These are phyloP conservation scores for Trichoderma erinaceum DNA, from an alignment of 495 filamentous ascomycete species.

Conservation along the genomic window DNA sequence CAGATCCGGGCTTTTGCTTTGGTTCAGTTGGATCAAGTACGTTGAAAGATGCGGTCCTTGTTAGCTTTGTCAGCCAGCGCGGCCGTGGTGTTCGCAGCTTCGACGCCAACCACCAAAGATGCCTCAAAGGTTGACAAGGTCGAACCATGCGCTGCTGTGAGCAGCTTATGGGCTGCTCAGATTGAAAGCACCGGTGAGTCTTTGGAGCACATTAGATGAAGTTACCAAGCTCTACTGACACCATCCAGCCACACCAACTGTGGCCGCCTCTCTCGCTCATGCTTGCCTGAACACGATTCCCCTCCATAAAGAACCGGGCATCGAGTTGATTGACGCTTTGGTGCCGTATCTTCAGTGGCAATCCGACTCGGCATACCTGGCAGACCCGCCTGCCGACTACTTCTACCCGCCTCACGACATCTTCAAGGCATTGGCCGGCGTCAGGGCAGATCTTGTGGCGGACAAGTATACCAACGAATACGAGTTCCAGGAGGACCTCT, in stretches of 20 bases:
- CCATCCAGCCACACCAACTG: conserved; percentile 27
- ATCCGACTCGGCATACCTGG: conserved; percentile 34
- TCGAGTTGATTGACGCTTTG: conserved; percentile 36
- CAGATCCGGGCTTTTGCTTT: background rate
- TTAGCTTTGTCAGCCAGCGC: background rate
- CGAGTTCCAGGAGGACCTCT: conserved; percentile 34
- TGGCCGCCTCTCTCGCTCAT: conserved; percentile 36
- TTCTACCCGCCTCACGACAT: conserved; percentile 41
- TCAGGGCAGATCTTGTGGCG: conserved; percentile 30
- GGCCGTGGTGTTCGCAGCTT: background rate
- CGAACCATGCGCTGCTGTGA: background rate
- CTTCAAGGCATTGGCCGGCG: conserved; percentile 32
- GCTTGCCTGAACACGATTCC: conserved; percentile 44
- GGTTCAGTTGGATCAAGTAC: background rate
- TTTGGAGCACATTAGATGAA: background rate
- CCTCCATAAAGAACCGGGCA: conserved; percentile 33
- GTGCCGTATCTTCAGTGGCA: conserved; percentile 42
- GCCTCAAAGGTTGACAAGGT: background rate
- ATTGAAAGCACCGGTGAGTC: background rate
- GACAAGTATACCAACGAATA: conserved; percentile 41
- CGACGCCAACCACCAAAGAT: background rate
- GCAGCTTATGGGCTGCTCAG: background rate
- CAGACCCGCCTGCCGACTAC: conserved; percentile 38
- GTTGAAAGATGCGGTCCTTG: background rate
- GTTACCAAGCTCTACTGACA: background rate